Conservation (phyloP, 805 yeast species). For the Yamadazyma paraphyllophila region DNA sequence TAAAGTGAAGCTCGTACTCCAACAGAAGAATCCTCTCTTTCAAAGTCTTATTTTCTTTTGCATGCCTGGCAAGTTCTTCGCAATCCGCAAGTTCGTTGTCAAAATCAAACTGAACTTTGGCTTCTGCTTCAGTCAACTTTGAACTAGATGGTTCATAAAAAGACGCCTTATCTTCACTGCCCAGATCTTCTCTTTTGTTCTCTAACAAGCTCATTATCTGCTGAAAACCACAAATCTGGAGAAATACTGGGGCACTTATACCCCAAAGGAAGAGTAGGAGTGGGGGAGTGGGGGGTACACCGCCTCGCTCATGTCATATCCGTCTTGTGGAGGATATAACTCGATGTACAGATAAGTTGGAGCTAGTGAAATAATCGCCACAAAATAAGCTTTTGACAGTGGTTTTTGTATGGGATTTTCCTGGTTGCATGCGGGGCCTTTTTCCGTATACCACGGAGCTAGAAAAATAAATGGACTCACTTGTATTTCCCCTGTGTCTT, state of each 20-base stretch:
- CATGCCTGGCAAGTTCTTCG: conserved; percentile 30
- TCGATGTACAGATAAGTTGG: neutral
- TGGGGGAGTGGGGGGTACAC: neutral
- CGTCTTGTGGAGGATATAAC: neutral
- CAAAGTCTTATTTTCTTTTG: conserved; percentile 28
- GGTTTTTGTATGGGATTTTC: neutral
- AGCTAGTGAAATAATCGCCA: neutral
- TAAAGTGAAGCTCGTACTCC: conserved; percentile 41
- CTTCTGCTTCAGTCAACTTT: conserved; percentile 28
- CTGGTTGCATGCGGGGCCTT: neutral
- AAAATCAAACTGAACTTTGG: conserved; percentile 27
- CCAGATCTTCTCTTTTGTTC: conserved; percentile 1
- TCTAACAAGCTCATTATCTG: conserved; percentile 3
- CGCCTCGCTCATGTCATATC: neutral
- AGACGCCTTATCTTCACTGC: conserved; percentile 5
- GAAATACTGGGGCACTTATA: neutral
- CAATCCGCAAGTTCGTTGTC: conserved; percentile 34
- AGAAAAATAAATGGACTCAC: too few relatives aligned
- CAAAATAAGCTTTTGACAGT: neutral
- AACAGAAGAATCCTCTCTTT: conserved; percentile 36
- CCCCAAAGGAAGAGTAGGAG: neutral
- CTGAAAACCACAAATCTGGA: neutral
- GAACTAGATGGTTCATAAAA: conserved; percentile 18
- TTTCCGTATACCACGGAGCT: too few relatives aligned
- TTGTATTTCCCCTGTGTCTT: neutral